Evolutionary conservation across 164 flowering plant species (phyloP), one percentile per base, ranked within the genome.

Genomic region (Echeveria elegans): DNA sequence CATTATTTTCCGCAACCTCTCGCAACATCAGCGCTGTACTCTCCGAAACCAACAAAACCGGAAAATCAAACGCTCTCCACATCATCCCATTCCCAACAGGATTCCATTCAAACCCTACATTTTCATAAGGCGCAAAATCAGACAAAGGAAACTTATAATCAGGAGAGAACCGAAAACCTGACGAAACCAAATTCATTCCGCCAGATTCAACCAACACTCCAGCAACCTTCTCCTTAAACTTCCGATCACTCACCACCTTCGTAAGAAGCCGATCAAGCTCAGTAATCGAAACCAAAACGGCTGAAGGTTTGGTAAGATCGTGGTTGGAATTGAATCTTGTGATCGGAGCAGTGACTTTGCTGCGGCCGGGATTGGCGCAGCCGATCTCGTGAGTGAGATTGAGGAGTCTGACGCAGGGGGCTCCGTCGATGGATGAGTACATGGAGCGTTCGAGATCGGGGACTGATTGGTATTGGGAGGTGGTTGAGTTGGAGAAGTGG

Each of bases 361-460:
- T n/a, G n/a, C n/a, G n/a, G n/a, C n/a, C n/a, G 69, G 99, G 97
- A 78, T 91, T 94, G 58, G 97, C 79, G 79, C 99, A 94, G 61
- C 97, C 99, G 71, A 89, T 94, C 76, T 86, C 92, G 65, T 90
- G 92, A 41, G 96, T 81, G 64, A 89, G 82, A 79, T 85, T 91
- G 66, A 94, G 86, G n/a, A 94, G 77, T 34, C 97, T 76, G 7
- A 94, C 96, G 71, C 99, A 94, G 67, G 99, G 99, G 73, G 71
- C 83, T 62, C 89, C 96, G 72, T 87, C 88, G 70, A 89, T 68
- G 61, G 61, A 70, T 68, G 67, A 69, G 79, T 94, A 94, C 95
- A 91, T 91, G 40, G 85, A 76, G 67, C 77, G 83, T 71, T 81
- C 87, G 48, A 94, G 92, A 77, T 89, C 96, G 66, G 97, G 97